Percentiles rank a stretch among this genome's conserved stretches.
Conservation (phyloP, 306 rosid species). For the Gillenia trifoliata region DNA sequence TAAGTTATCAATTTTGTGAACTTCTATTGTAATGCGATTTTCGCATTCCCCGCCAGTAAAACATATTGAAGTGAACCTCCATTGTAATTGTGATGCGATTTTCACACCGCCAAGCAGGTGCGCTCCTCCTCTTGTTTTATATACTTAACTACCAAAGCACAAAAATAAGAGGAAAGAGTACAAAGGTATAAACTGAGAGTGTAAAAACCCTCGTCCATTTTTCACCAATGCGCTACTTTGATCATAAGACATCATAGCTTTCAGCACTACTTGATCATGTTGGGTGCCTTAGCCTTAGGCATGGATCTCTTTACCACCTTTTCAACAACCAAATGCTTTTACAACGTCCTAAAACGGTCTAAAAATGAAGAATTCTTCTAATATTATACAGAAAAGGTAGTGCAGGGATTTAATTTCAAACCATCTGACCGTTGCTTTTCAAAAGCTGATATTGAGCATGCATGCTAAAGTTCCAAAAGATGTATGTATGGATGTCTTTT, state of each 20-base stretch:
- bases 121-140: no score
- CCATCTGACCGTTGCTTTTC: background rate
- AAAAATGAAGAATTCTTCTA: background rate
- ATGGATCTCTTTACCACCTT: background rate
- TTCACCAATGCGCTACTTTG: background rate
- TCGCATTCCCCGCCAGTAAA: no score
- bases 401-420: background rate
- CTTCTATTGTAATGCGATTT: background rate
- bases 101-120: no score
- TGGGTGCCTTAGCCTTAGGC: background rate
- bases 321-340: background rate
- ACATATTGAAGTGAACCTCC: no score
- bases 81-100: no score
- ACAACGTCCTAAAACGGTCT: background rate
- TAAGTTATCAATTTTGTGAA: no score
- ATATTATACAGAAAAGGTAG: background rate
- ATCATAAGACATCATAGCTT: background rate
- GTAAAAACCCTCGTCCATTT: no score
- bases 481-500: no score
- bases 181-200: no score
- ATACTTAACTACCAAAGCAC: no score
- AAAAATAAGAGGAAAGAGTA: no score
- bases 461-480: no score
- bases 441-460: background rate
- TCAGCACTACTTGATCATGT: background rate